Base-by-base conservation (phyloP, 2,329 filamentous ascomycete genomes). In the Neofusicoccum sp. region DNA sequence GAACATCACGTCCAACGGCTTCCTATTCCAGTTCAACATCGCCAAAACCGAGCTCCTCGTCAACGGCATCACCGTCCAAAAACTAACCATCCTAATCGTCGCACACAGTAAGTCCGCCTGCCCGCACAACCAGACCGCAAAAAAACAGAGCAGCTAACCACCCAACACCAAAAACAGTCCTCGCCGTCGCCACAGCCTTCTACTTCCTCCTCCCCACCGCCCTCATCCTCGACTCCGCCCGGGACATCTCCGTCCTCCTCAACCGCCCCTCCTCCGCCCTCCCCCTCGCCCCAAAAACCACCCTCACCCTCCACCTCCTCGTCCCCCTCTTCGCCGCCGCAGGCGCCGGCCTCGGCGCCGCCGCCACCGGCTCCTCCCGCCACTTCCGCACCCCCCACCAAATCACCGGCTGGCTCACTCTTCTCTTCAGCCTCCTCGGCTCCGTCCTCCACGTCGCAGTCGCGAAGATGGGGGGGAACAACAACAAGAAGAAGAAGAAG, bases 311-410 rank as follows among this genome's bases (percentile, higher is more conserved):
- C 41, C 54, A 58, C 9, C n/a, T 20, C 16, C 2, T 38, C 11
- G 54, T 47, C 40, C 41, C 41, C 31, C 14, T 45, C 2, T 12
- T 58, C 11, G 54, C 24, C 33, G 34, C 44, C 30, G 41, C 36
- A 1, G 54, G 54, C 12, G 54, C 44, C 1, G 54, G 16, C 6
- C 31, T 45, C 31, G 54, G 54, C 12, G 41, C 31, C 12, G 54
- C 20, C 6, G 54, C 54, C 2, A 26, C 30, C 6, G 54, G 54
- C 14, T 28, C 6, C 31, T 33, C 41, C 3, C 30, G 26, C 16
- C 54, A 58, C 16, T 45, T 28, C 9, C 54, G 54, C 41, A 58
- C 54, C 4, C 20, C 54, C 30, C 54, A 58, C 33, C 41, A 58
- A 30, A 36, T 58, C 30, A 12, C 36, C 6, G 54, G 54, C 3